These are phyloP conservation scores for Trichophyton rubrum DNA, from an alignment of 2,329 filamentous ascomycete species.

Conservation along the genomic window DNA sequence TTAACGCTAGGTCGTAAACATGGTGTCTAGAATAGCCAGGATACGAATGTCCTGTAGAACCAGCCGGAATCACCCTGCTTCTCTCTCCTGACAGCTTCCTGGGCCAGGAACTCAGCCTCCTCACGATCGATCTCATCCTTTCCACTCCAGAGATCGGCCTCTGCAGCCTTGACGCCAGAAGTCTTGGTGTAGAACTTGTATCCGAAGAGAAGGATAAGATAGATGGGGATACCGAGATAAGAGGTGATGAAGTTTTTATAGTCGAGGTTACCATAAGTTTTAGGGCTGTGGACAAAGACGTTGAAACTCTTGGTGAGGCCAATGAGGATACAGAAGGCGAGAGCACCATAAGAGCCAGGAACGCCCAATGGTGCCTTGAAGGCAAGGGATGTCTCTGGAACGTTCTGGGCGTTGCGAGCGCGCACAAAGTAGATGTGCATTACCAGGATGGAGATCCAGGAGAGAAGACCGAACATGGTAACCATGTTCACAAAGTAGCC, in stretches of 20 bases:
- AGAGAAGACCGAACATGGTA: conserved; percentile 34
- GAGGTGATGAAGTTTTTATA: conserved; percentile 37
- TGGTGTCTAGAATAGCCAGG: conserved; percentile 46
- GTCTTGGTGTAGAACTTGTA: conserved; percentile 17
- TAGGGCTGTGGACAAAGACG: conserved; percentile 43
- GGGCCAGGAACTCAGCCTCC: conserved; percentile 59
- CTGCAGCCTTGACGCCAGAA: conserved; percentile 12
- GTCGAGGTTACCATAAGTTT: conserved; percentile 44
- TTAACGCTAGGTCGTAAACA: not conserved
- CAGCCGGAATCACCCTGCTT: conserved; percentile 28
- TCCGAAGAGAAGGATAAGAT: conserved; percentile 27
- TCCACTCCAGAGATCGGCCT: conserved; percentile 18
- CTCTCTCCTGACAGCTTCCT: conserved; percentile 61
- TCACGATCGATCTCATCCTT: conserved; percentile 33
- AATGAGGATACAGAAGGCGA: conserved; percentile 52
- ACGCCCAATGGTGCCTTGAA: conserved; percentile 36
- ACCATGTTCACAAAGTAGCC: conserved; percentile 36
- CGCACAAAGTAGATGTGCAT: conserved; percentile 37
- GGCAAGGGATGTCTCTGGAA: conserved; percentile 25
- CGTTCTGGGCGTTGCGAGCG: conserved; percentile 30
- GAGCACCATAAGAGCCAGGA: conserved; percentile 47
- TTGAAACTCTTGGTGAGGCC: conserved; percentile 72
- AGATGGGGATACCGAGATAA: conserved; percentile 33
- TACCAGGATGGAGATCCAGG: conserved; percentile 36
- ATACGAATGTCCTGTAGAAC: conserved; percentile 48